phyloP scores from a whole-genome alignment of 768 basidiomycete species.

The Mycena venus region DNA sequence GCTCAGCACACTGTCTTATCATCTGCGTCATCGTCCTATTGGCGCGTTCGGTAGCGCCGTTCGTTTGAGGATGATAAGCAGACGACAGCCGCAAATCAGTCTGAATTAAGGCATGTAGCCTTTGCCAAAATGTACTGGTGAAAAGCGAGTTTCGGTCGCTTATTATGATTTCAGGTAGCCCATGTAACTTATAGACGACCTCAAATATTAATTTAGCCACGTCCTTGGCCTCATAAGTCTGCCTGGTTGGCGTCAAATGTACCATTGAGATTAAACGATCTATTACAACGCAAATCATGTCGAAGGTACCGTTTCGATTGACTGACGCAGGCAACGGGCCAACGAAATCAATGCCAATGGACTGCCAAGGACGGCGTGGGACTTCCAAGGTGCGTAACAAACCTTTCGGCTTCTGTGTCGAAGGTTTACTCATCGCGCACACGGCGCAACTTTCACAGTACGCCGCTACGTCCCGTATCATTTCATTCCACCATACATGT shows the following conservation, averaged over 20 bases:
- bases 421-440: no score
- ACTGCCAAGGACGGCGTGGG: no score
- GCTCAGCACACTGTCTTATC: conserved; percentile 11
- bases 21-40: conserved; percentile 42
- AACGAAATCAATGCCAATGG: no score
- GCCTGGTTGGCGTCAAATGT: conserved; percentile 21
- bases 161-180: conserved; percentile 42
- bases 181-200: conserved; percentile 36
- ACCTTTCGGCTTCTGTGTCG: no score
- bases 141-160: conserved; percentile 35
- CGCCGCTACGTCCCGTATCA: no score
- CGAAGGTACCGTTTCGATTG: background rate
- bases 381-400: no score
- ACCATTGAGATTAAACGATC: conserved; percentile 30
- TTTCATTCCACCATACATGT: no score
- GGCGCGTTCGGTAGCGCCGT: conserved; percentile 5
- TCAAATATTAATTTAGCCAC: conserved; percentile 27
- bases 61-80: conserved; percentile 44
- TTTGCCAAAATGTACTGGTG: no score
- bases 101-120: no score
- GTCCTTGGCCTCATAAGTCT: conserved; percentile 18
- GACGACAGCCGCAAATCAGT: background rate
- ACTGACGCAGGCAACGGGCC: no score
- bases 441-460: no score
- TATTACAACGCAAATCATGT: conserved; percentile 34